These are phyloP conservation scores for Smallanthus sonchifolius DNA, from an alignment of 129 eudicot genomes.

Conservation along the genomic window DNA sequence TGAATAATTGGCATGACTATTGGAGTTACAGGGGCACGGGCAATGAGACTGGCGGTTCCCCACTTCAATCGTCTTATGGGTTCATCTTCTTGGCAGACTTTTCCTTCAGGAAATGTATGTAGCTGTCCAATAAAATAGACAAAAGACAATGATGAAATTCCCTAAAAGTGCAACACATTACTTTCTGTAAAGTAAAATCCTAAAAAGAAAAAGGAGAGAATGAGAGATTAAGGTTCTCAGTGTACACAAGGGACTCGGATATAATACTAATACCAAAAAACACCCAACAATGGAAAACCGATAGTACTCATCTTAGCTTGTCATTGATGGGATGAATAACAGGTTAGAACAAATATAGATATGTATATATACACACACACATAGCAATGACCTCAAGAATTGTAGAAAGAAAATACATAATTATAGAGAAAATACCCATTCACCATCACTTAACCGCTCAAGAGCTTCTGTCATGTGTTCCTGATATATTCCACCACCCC, in stretches of 20 bases:
- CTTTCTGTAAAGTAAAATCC: background rate
- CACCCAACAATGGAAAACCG: background rate
- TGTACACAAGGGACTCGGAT: background rate
- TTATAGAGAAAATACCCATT: slow-evolving; percentile 60
- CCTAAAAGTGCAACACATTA: background rate
- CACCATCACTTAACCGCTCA: slow-evolving; percentile 78
- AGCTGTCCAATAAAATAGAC: slow-evolving; percentile 45
- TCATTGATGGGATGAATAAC: background rate
- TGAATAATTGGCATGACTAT: slow-evolving; percentile 90
- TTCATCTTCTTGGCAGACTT: slow-evolving; percentile 81
- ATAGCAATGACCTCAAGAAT: background rate
- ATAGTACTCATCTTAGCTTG: background rate
- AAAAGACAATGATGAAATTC: background rate
- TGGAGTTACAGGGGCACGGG: slow-evolving; percentile 87
- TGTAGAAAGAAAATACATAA: background rate
- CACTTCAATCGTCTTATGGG: slow-evolving; percentile 83
- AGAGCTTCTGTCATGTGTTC: slow-evolving; percentile 97
- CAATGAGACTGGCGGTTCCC: slow-evolving; percentile 99
- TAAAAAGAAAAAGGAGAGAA: background rate
- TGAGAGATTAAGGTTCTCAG: slow-evolving; percentile 2
- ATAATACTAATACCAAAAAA: background rate
- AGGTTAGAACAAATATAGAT: background rate
- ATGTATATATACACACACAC: too few species aligned
- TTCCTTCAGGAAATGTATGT: slow-evolving; percentile 93
- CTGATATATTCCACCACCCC: slow-evolving; percentile 97